Conservation (phyloP, 2,329 filamentous ascomycete genomes). For the Colletotrichum camelliae region DNA sequence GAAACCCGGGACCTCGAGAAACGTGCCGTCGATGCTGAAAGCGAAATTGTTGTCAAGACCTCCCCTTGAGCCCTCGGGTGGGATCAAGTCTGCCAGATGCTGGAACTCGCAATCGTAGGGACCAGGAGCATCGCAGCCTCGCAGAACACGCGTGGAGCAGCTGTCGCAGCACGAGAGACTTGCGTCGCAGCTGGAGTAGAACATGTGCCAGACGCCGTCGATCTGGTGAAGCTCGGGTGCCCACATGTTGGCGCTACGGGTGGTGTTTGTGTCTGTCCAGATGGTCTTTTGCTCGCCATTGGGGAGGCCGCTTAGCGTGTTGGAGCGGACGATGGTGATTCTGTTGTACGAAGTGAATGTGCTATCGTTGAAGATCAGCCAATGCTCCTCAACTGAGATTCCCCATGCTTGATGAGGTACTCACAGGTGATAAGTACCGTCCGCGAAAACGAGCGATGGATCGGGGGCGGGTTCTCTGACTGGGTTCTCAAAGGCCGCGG, state of each 20-base stretch:
- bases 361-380: neutral
- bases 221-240: conserved; percentile 25
- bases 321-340: neutral
- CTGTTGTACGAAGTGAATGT: neutral
- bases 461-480: neutral
- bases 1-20: neutral
- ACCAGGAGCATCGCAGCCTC: neutral
- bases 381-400: neutral
- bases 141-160: neutral
- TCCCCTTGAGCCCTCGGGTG: neutral
- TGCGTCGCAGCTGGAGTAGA: conserved; percentile 14
- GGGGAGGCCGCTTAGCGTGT: neutral
- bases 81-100: neutral
- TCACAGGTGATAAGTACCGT: neutral
- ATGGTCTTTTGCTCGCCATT: conserved; percentile 1
- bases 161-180: conserved; percentile 20
- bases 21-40: neutral
- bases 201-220: conserved; percentile 23
- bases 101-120: neutral
- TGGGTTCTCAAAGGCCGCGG: neutral
- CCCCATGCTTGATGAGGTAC: rapidly evolving
- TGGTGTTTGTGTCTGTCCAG: conserved; percentile 1
- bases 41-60: neutral
- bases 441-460: neutral
- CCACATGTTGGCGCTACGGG: conserved; percentile 20